These are phyloP conservation scores for Emergomyces pasteurianus DNA, from an alignment of 2,329 filamentous ascomycete species.

Conservation along the genomic window DNA sequence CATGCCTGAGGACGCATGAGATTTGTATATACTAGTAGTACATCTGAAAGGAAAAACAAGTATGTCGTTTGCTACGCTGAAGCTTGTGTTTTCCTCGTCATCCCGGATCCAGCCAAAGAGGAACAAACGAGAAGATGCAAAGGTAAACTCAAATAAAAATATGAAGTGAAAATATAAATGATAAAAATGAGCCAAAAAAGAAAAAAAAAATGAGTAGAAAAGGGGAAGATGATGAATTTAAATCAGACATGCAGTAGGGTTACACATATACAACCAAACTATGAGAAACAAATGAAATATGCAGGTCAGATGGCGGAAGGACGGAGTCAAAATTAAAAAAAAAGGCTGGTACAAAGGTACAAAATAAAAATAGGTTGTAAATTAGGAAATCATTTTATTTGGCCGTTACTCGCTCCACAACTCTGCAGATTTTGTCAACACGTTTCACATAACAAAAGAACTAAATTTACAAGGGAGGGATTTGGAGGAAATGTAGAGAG, in stretches of 20 bases:
- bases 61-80: background rate
- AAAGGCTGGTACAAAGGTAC: too few relatives aligned
- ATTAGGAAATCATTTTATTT: background rate
- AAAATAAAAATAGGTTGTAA: background rate
- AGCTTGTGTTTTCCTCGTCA: background rate
- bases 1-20: background rate
- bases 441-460: background rate
- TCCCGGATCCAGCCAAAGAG: background rate
- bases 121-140: background rate
- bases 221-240: background rate
- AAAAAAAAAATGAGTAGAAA: background rate
- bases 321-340: background rate
- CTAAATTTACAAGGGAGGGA: background rate
- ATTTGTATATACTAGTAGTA: slow-evolving; percentile 4
- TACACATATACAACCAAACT: background rate
- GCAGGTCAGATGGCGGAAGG: background rate
- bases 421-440: slow-evolving; percentile 5
- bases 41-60: background rate
- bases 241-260: background rate
- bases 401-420: slow-evolving; percentile 11
- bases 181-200: background rate
- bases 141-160: background rate
- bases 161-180: background rate
- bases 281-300: background rate
- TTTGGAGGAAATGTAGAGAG: background rate